These are phyloP conservation scores for Breynia disticha DNA, from an alignment of 441 rosid genomes.

Conservation along the genomic window DNA sequence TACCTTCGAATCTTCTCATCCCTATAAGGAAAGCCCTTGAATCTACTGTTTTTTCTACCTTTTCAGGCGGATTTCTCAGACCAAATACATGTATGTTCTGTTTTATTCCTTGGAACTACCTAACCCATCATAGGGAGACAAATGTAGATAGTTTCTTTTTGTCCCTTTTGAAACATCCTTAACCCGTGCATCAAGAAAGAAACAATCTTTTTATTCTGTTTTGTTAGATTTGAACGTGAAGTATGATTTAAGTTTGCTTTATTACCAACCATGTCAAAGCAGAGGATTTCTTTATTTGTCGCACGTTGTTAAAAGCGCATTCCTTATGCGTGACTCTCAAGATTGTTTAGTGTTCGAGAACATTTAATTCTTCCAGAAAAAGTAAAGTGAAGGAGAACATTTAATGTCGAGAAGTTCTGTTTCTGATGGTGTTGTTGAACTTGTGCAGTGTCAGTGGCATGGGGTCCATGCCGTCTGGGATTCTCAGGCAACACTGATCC, in stretches of 20 bases:
- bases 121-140: not conserved
- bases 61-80: conserved; percentile 37
- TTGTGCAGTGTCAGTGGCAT: conserved; percentile 46
- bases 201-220: not conserved
- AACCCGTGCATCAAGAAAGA: not conserved
- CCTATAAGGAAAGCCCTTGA: conserved; percentile 58
- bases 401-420: too few relatives aligned
- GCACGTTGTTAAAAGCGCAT: too few relatives aligned
- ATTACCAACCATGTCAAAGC: not conserved
- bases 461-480: conserved; percentile 75
- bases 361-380: too few relatives aligned
- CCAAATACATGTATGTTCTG: conserved; percentile 51
- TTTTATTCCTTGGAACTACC: not conserved
- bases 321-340: too few relatives aligned
- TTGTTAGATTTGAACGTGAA: not conserved
- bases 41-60: conserved; percentile 31
- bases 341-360: too few relatives aligned
- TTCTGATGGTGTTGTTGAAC: not conserved
- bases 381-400: too few relatives aligned
- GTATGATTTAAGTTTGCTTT: too few relatives aligned
- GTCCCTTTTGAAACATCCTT: not conserved
- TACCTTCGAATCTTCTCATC: conserved; percentile 61
- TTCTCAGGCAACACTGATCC: conserved; percentile 67
- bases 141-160: not conserved
- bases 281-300: too few relatives aligned